phyloP scores from a whole-genome alignment of 2,329 filamentous ascomycete genomes.

The Cadophora malorum region DNA sequence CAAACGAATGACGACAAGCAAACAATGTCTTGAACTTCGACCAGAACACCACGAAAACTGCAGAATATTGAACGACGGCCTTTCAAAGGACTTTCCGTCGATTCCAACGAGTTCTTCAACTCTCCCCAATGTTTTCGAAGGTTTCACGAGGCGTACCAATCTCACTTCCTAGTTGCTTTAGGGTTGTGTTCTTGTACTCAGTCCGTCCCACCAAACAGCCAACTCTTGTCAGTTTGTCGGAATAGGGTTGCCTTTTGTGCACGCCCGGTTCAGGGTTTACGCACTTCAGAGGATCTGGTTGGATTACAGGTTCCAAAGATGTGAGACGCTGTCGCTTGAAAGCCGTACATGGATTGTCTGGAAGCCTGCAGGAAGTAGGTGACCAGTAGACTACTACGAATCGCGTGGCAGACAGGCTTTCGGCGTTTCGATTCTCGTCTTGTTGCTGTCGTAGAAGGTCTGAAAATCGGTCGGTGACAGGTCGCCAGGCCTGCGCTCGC shows the following conservation, averaged over 20 bases:
- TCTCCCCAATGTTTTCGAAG: slow-evolving; percentile 23
- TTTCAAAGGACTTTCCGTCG: slow-evolving; percentile 32
- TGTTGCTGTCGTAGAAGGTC: slow-evolving; percentile 15
- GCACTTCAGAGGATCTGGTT: slow-evolving; percentile 26
- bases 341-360: slow-evolving; percentile 39
- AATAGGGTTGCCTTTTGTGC: slow-evolving; percentile 26
- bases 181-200: slow-evolving; percentile 29
- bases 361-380: slow-evolving; percentile 38
- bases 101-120: slow-evolving; percentile 27
- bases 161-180: slow-evolving; percentile 25
- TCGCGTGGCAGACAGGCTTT: slow-evolving; percentile 30
- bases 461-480: slow-evolving; percentile 19
- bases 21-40: slow-evolving; percentile 34
- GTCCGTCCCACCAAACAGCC: slow-evolving; percentile 27
- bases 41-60: slow-evolving; percentile 24
- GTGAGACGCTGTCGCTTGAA: slow-evolving; percentile 39
- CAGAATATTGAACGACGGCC: slow-evolving; percentile 26
- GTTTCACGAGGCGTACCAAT: slow-evolving; percentile 34
- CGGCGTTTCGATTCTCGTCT: slow-evolving; percentile 26
- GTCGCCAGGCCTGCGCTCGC: slow-evolving; percentile 14
- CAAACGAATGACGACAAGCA: slow-evolving; percentile 40
- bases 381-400: slow-evolving; percentile 26
- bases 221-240: slow-evolving; percentile 32
- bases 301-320: slow-evolving; percentile 33
- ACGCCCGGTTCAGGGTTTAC: slow-evolving; percentile 22